These are phyloP conservation scores for Escallonia herrerae DNA, from an alignment of 129 eudicot genomes.

Conservation along the genomic window DNA sequence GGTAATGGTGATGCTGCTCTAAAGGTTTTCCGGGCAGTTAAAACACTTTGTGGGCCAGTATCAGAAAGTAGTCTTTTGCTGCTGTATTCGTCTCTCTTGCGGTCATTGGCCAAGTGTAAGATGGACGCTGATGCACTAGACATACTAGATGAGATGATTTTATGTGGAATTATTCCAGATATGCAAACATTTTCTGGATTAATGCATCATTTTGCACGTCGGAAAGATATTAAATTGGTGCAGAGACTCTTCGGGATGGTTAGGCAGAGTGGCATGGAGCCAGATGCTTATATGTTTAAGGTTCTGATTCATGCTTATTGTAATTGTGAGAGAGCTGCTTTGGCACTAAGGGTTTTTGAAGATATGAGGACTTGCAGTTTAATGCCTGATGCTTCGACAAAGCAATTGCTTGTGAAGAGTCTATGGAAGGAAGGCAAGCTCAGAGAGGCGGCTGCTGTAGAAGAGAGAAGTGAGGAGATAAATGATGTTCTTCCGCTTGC, in stretches of 20 bases:
- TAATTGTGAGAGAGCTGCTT: conserved; percentile 55
- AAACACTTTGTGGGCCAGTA: conserved; percentile 39
- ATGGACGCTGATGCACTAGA: conserved; percentile 51
- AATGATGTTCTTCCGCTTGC: conserved; percentile 33
- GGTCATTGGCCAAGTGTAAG: conserved; percentile 65
- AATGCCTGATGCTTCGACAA: conserved; percentile 53
- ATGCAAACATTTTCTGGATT: conserved; percentile 67
- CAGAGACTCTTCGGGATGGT: conserved; percentile 74
- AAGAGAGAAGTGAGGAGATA: conserved; percentile 45
- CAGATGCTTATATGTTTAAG: conserved; percentile 63
- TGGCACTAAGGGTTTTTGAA: conserved; percentile 68
- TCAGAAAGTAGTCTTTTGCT: conserved; percentile 37
- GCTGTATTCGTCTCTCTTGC: conserved; percentile 62
- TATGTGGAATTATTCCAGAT: conserved; percentile 56
- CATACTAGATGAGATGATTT: conserved; percentile 65
- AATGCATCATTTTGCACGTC: conserved; percentile 70
- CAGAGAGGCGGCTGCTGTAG: conserved; percentile 80
- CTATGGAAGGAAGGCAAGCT: conserved; percentile 81
- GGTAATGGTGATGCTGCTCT: conserved; percentile 66
- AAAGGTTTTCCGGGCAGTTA: conserved; percentile 41
- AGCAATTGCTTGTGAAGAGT: conserved; percentile 69
- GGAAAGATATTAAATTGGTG: conserved; percentile 58
- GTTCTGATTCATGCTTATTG: conserved; percentile 64
- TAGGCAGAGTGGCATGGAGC: conserved; percentile 59
- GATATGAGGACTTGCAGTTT: conserved; percentile 59